Evolutionary conservation across 805 yeast species (phyloP).

Genomic region (Maudiozyma pseudohumilis): DNA sequence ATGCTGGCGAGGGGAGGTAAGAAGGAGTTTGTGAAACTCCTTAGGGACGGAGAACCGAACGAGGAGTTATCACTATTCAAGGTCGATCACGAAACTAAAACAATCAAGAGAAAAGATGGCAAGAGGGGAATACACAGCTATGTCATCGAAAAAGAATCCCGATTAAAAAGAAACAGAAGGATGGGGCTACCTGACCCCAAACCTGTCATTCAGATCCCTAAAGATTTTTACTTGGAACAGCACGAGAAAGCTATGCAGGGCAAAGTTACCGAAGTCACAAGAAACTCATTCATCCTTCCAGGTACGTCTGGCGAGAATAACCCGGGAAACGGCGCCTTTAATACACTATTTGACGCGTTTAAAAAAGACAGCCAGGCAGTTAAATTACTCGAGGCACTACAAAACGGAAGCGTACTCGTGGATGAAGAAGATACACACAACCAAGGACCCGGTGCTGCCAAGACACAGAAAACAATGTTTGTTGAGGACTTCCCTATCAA

Average conservation of each 20-base stretch:
- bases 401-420: slow-evolving; percentile 32
- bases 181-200: slow-evolving; percentile 24
- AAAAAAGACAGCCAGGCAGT: slow-evolving; percentile 25
- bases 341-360: slow-evolving; percentile 26
- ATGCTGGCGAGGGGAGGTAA: slow-evolving; percentile 30
- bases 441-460: slow-evolving; percentile 3
- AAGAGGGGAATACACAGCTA: slow-evolving; percentile 32
- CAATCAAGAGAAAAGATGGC: slow-evolving; percentile 44
- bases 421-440: slow-evolving; percentile 22
- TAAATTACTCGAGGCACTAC: slow-evolving; percentile 35
- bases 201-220: slow-evolving; percentile 22
- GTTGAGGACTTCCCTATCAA: slow-evolving; percentile 31
- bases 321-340: slow-evolving; percentile 14
- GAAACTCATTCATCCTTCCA: slow-evolving; percentile 18
- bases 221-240: slow-evolving; percentile 19
- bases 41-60: slow-evolving; percentile 47
- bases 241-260: slow-evolving; percentile 17
- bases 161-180: slow-evolving; percentile 29
- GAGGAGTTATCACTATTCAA: slow-evolving; percentile 42
- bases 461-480: slow-evolving; percentile 28
- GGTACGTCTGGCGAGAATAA: slow-evolving; percentile 4
- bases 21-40: slow-evolving; percentile 38
- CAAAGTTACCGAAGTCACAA: slow-evolving; percentile 10
- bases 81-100: slow-evolving; percentile 28
- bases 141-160: slow-evolving; percentile 24